Conservation (phyloP, 192 early-diverging fungal genomes). For the Rhizoclosmatium globosum region DNA sequence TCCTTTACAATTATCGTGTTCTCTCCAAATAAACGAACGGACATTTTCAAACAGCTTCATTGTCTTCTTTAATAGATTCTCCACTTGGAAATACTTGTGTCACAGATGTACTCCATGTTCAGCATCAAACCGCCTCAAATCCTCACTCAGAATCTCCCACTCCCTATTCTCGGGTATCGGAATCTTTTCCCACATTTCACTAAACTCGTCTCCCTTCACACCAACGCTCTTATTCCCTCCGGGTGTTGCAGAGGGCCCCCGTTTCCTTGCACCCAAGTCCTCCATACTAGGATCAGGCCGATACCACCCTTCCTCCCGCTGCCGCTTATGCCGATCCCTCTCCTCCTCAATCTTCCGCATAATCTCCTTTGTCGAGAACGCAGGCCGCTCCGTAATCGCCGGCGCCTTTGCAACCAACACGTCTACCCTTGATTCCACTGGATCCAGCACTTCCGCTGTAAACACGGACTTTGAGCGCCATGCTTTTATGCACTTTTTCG, state of each 20-base stretch:
- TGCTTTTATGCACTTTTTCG: conserved; percentile 8
- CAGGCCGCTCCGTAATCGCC: conserved; percentile 31
- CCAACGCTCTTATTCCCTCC: conserved; percentile 29
- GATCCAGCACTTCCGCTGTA: neutral
- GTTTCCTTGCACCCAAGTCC: neutral
- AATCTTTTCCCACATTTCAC: conserved; percentile 54
- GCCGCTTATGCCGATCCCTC: conserved; percentile 60
- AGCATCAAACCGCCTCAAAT: conserved; percentile 34
- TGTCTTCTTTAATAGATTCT: too few species aligned
- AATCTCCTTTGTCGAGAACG: conserved; percentile 55
- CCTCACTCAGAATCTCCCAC: conserved; percentile 20
- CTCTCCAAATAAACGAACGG: too few species aligned
- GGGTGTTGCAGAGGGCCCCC: neutral
- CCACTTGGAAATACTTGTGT: too few species aligned
- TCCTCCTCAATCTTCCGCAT: conserved; percentile 64
- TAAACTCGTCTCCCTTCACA: conserved; percentile 46
- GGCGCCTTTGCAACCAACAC: neutral
- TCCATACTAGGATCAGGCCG: conserved; percentile 30
- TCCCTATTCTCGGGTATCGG: conserved; percentile 2
- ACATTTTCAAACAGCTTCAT: too few species aligned
- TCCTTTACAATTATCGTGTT: too few species aligned
- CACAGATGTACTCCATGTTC: conserved; percentile 17
- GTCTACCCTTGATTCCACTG: neutral
- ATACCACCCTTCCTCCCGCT: conserved; percentile 64
- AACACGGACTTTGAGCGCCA: conserved; percentile 4